phyloP scores from a whole-genome alignment of 352 stramenopile genomes.

The Thraustotheca clavata region DNA sequence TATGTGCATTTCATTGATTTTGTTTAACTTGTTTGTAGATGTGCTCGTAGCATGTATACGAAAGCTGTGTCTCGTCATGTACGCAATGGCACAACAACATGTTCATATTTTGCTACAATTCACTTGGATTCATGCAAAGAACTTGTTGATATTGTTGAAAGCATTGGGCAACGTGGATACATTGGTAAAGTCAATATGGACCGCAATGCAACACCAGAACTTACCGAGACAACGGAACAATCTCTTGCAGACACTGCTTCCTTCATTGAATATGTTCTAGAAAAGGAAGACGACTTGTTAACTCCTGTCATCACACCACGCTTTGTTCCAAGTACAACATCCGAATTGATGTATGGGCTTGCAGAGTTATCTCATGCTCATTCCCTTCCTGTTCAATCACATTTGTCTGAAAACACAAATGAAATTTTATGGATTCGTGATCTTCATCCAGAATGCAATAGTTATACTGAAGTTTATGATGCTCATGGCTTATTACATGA shows the following conservation, averaged over 20 bases:
- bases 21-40: constrained; percentile 3
- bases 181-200: constrained; percentile 97
- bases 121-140: constrained; percentile 86
- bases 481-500: constrained; percentile 83
- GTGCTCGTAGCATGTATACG: constrained; percentile 74
- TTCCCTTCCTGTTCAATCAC: constrained; percentile 81
- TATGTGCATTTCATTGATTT: constrained; percentile 24
- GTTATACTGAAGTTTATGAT: constrained; percentile 77
- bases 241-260: constrained; percentile 75
- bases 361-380: constrained; percentile 73
- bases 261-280: constrained; percentile 84
- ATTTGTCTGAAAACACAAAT: constrained; percentile 84
- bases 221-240: constrained; percentile 79
- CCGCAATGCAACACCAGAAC: constrained; percentile 72
- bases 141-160: constrained; percentile 79
- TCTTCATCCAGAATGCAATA: constrained; percentile 72
- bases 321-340: constrained; percentile 87
- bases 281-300: constrained; percentile 60
- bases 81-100: constrained; percentile 88
- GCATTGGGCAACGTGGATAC: constrained; percentile 83
- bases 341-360: constrained; percentile 76
- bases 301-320: constrained; percentile 89
- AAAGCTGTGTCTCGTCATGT: constrained; percentile 84
- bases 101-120: constrained; percentile 91
- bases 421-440: constrained; percentile 83